Evolutionary conservation across 2,329 filamentous ascomycete genomes (phyloP), one percentile per base, ranked within the genome.

Genomic region (Drechslerella coelobrocha): DNA sequence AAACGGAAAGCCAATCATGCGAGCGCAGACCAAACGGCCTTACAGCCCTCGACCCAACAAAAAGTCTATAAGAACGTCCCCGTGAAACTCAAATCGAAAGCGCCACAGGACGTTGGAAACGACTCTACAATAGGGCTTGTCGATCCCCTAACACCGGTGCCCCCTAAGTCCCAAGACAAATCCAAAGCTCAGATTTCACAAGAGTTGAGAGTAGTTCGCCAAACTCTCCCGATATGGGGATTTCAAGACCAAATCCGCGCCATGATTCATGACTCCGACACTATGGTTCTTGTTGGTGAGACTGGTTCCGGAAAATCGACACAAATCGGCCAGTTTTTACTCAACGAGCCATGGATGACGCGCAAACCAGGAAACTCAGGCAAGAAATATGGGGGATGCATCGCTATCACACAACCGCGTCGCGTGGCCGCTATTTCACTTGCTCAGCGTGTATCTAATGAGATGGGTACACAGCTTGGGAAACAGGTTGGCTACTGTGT

Each of bases 221-320:
- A 89, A 76, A 82, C 85, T 12, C 83, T 97, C 2, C 92, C 92
- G 0, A 93, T 97, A 74, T 96, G 90, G 86, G 80, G 84, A 2
- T 85, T 92, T 73, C 86, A 86, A 51, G 82, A 87, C 31, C 84
- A 88, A 24, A 95, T 97, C 53, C 86, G 86, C 34, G 77, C 82
- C 14, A 82, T 85, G 1, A 80, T 96, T 5, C 81, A 81, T 10
- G 80, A 85, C 31, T 87, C 86, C 72, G 86, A 95, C 76, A 86
- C 96, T 0, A 84, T 99, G 55, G 83, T 99, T 0, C 81, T 99
- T 12, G 89, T 94, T 1, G 93, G 93, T 81, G 93, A 97, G 79
- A 99, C 94, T 0, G 94, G 94, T 78, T 96, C 91, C 12, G 94
- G 94, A 77, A 99, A 99, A 80, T 95, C 90, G 81, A 99, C 94